Percentiles rank a stretch among this genome's conserved stretches.
These are phyloP conservation scores for Tulasnella sp. DNA, from an alignment of 768 basidiomycete genomes.

Conservation along the genomic window DNA sequence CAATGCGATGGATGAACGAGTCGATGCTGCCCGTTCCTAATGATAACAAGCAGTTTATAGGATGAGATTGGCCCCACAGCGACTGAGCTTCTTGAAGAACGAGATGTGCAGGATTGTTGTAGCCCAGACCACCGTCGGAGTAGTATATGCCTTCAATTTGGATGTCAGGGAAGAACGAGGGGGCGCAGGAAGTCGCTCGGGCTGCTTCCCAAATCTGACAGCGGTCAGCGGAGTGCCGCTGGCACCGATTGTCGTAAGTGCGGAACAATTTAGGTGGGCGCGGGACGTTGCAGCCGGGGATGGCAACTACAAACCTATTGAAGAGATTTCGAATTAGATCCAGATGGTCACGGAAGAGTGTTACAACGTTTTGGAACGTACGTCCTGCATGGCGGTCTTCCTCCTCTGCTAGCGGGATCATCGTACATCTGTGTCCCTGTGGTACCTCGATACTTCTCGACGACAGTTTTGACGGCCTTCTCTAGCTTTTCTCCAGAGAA, in stretches of 20 bases:
- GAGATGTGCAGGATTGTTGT: constrained; percentile 21
- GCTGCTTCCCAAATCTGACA: constrained; percentile 20
- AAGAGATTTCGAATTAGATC: neutral
- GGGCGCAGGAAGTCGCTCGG: constrained; percentile 19
- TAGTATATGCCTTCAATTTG: constrained; percentile 9
- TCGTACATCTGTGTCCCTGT: neutral
- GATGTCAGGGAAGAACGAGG: constrained; percentile 16
- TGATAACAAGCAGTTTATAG: constrained; percentile 6
- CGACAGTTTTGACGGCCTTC: neutral
- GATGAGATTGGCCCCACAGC: neutral
- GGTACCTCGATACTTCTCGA: constrained; percentile 2
- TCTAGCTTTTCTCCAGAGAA: constrained; percentile 9
- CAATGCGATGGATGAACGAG: neutral
- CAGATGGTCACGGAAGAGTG: neutral
- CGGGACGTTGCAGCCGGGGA: neutral
- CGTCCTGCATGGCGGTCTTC: constrained; percentile 1
- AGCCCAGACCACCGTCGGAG: constrained; percentile 22
- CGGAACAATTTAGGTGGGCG: constrained; percentile 14
- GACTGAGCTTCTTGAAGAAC: constrained; percentile 5
- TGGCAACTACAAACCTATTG: constrained; percentile 8
- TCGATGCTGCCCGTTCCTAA: constrained; percentile 2
- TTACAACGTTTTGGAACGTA: neutral
- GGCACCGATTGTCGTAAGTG: neutral
- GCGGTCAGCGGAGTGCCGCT: neutral
- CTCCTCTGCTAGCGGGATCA: neutral